Conservation (phyloP, 2,329 filamentous ascomycete species). For the Dothidotthia symphoricarpi region DNA sequence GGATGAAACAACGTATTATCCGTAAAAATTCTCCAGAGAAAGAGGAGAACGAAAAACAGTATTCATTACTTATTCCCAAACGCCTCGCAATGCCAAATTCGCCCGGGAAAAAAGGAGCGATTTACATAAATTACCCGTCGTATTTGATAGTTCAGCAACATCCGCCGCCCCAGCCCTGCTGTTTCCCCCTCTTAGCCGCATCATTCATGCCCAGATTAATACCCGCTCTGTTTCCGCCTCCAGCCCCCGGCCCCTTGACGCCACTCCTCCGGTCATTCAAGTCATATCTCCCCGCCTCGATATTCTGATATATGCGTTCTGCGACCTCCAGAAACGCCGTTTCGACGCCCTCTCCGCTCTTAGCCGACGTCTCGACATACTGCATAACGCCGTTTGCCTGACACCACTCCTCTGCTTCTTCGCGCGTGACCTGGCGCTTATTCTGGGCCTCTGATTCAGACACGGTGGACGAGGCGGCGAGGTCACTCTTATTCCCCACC, state of each 20-base stretch:
- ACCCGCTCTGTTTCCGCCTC: constrained; percentile 42
- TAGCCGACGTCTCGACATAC: constrained; percentile 95
- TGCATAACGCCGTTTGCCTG: constrained; percentile 78
- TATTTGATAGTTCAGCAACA: constrained; percentile 19
- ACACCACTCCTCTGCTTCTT: constrained; percentile 91
- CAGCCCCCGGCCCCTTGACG: constrained; percentile 68
- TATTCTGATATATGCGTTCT: constrained; percentile 94
- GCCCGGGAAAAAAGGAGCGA: not conserved
- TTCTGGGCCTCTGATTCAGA: constrained; percentile 49
- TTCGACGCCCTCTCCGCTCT: constrained; percentile 92
- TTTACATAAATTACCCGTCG: not conserved
- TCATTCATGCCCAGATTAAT: constrained; percentile 49
- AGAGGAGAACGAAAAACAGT: no score
- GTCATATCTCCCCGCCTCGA: constrained; percentile 92
- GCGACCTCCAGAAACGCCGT: constrained; percentile 89
- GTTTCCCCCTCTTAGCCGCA: constrained; percentile 34
- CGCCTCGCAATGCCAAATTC: no score
- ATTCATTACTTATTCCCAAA: no score
- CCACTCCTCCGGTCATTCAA: constrained; percentile 88
- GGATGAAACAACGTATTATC: no score
- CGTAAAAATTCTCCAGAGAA: no score
- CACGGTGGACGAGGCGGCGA: constrained; percentile 55
- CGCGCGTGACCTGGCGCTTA: constrained; percentile 73
- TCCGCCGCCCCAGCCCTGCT: constrained; percentile 36
- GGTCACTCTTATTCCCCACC: constrained; percentile 92